phyloP scores from a whole-genome alignment of 2,329 filamentous ascomycete species.

The Aspergillus calidoustus region DNA sequence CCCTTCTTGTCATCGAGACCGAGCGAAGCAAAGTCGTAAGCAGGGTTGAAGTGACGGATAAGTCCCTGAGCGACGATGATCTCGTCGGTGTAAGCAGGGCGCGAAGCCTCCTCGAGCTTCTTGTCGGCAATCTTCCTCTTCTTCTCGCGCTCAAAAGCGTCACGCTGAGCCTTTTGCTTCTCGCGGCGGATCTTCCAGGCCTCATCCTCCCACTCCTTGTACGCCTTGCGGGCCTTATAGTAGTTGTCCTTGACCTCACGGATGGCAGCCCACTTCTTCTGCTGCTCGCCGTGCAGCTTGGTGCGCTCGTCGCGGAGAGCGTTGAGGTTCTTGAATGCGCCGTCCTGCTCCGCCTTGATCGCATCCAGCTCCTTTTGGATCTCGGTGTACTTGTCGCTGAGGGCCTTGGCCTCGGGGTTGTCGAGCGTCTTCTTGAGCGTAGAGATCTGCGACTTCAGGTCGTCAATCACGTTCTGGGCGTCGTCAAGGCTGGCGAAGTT shows the following conservation, averaged over 20 bases:
- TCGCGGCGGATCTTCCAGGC: slow-evolving; percentile 76
- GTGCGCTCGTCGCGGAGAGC: slow-evolving; percentile 82
- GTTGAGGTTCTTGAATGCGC: slow-evolving; percentile 86
- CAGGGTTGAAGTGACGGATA: slow-evolving; percentile 88
- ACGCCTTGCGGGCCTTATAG: slow-evolving; percentile 81
- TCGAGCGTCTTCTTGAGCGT: slow-evolving; percentile 87
- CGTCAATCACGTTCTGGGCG: slow-evolving; percentile 85
- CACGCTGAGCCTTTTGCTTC: slow-evolving; percentile 79
- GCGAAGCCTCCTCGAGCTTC: slow-evolving; percentile 57
- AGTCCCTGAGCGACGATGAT: slow-evolving; percentile 87
- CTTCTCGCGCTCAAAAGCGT: slow-evolving; percentile 54
- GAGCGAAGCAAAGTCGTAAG: slow-evolving; percentile 69
- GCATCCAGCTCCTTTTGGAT: slow-evolving; percentile 86
- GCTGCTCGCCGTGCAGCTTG: slow-evolving; percentile 81
- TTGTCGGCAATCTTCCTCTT: slow-evolving; percentile 59
- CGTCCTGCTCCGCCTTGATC: slow-evolving; percentile 91
- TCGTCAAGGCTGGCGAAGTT: slow-evolving; percentile 84
- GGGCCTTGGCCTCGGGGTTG: slow-evolving; percentile 85
- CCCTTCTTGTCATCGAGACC: slow-evolving; percentile 53
- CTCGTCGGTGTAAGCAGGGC: slow-evolving; percentile 89
- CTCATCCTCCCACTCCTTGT: slow-evolving; percentile 80
- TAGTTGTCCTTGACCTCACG: slow-evolving; percentile 89
- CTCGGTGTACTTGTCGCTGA: slow-evolving; percentile 82
- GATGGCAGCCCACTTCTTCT: slow-evolving; percentile 80
- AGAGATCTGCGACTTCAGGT: slow-evolving; percentile 83